Percentiles rank a stretch among this genome's conserved stretches.
phyloP scores from a whole-genome alignment of 257 asterid genomes.

The Nicotiana tomentosiformis region DNA sequence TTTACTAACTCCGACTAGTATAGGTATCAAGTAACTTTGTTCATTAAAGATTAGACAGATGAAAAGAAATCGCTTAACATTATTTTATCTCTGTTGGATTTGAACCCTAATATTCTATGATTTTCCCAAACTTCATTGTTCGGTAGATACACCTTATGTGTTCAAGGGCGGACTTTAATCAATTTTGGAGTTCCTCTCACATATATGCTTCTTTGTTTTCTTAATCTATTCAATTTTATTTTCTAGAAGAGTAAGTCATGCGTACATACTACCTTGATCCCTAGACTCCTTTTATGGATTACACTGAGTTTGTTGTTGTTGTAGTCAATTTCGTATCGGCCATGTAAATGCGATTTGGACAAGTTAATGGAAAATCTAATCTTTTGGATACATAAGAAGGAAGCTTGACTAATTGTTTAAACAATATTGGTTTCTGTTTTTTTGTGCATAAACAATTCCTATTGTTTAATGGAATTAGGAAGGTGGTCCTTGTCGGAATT shows the following conservation, averaged over 20 bases:
- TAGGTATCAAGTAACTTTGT: background rate
- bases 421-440: background rate
- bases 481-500: background rate
- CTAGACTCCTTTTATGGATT: no score
- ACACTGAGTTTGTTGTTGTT: no score
- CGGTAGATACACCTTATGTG: background rate
- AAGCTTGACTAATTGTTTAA: background rate
- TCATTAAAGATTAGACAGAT: background rate
- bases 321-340: no score
- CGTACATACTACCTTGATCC: no score
- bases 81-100: background rate
- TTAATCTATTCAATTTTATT: background rate
- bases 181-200: no score
- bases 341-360: background rate
- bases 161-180: background rate
- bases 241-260: no score
- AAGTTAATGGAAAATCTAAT: background rate
- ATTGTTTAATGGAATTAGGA: background rate
- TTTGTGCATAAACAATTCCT: background rate
- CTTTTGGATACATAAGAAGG: background rate
- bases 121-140: background rate
- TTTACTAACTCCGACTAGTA: accelerated
- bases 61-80: no score
- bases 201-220: background rate
- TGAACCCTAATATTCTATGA: background rate